Evolutionary conservation across 257 asterid genomes (phyloP), one percentile per base, ranked within the genome.

Genomic region (Lycium ferocissimum): DNA sequence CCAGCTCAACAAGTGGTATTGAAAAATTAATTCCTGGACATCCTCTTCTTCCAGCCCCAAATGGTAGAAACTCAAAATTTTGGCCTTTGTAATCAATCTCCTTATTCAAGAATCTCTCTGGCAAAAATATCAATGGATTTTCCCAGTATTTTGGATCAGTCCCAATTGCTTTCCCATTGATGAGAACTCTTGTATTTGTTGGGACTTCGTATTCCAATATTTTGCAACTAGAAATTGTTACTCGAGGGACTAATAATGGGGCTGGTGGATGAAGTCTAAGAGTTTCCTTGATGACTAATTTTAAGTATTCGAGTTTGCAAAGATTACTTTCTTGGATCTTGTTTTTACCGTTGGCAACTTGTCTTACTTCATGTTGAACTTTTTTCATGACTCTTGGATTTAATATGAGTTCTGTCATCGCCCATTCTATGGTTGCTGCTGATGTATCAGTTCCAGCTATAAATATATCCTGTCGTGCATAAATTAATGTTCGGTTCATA

Each of bases 1-100:
- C 88, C 9, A 90, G 84, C 76, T 92, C 92, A 87, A 90, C 86
- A 72, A 89, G 71, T 37, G 89, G 85, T 7, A 89, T 22, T 2
- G 91, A 65, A 37, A 89, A 90, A 54, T 81, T 80, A 1, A 91
- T 91, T n/a, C 91, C 92, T 8, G 94, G 94, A 80, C 96, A 92
- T 5, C 90, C 86, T 66, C 95, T 86, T 72, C 93, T 84, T 0
- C 94, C 94, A 8, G 87, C 89, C 3, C 93, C 95, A 79, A 92
- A 92, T 20, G 93, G 94, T n/a, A 92, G 51, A 4, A 88, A 45
- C 89, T 90, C 92, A 5, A 61, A 92, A 59, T 87, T 83, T 20
- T 86, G 83, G 8, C 94, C 94, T 83, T 69, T 85, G 10, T 63
- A 91, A 65, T 92, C 94, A 4, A 87, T 70, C 1, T 80, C 17